These are phyloP conservation scores for Diddensiella caesifluorescens DNA, from an alignment of 805 yeast genomes.

Conservation along the genomic window DNA sequence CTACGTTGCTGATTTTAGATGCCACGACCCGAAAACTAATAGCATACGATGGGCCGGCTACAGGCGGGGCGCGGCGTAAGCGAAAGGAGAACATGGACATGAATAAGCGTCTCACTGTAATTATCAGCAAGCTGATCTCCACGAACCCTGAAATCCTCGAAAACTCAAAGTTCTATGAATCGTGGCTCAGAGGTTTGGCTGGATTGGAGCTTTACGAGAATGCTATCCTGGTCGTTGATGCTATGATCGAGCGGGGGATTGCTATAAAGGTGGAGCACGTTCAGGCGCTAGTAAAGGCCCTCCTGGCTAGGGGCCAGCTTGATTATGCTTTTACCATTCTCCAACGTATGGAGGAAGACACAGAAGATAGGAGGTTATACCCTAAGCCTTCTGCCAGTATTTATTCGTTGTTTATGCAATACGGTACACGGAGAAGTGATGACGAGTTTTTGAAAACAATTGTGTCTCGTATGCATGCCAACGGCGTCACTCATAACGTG, in stretches of 20 bases:
- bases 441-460: constrained; percentile 10
- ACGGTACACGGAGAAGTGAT: constrained; percentile 18
- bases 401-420: constrained; percentile 20
- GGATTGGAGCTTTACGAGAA: constrained; percentile 17
- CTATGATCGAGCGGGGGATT: constrained; percentile 18
- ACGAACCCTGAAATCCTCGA: constrained; percentile 21
- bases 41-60: constrained; percentile 6
- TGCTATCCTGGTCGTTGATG: constrained; percentile 20
- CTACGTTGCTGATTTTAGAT: constrained; percentile 17
- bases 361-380: neutral
- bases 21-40: constrained; percentile 15
- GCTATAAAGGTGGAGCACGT: constrained; percentile 10
- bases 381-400: constrained; percentile 15
- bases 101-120: constrained; percentile 8
- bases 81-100: constrained; percentile 2
- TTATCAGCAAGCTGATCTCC: constrained; percentile 14
- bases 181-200: constrained; percentile 24
- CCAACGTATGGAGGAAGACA: constrained; percentile 12
- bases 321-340: constrained; percentile 14
- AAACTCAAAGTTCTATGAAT: constrained; percentile 18
- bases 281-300: constrained; percentile 17
- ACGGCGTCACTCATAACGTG: constrained; percentile 10
- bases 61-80: neutral
- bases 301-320: constrained; percentile 14
- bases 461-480: constrained; percentile 12